Evolutionary conservation across 2,329 filamentous ascomycete species (phyloP).

Genomic region (Calonectria ilicicola): DNA sequence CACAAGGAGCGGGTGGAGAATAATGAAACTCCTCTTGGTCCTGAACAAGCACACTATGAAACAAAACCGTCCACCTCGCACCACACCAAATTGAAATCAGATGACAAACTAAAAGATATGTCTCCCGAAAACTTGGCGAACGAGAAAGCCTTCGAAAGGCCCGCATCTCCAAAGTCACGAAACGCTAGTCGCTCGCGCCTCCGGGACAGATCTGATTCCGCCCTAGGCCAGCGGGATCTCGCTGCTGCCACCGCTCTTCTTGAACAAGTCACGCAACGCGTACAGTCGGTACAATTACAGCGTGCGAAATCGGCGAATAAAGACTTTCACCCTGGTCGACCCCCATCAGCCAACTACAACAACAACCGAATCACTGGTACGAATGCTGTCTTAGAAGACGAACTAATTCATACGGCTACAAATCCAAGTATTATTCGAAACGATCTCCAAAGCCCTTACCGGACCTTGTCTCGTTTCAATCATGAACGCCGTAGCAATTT

Average conservation of each 20-base stretch:
- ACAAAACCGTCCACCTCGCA: too few relatives aligned
- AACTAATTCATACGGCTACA: slow-evolving; percentile 28
- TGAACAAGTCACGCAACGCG: slow-evolving; percentile 38
- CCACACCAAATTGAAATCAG: neutral
- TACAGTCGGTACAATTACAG: slow-evolving; percentile 32
- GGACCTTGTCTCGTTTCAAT: neutral
- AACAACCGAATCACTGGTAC: neutral
- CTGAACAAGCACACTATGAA: neutral
- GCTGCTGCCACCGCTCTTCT: slow-evolving; percentile 33
- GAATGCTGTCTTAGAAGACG: neutral
- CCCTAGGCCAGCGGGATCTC: slow-evolving; percentile 6
- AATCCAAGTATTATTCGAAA: slow-evolving; percentile 29
- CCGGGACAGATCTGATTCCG: slow-evolving; percentile 39
- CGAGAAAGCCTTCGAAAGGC: slow-evolving; percentile 25
- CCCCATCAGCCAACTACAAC: slow-evolving; percentile 11
- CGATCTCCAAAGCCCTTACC: neutral
- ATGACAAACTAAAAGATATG: neutral
- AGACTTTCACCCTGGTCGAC: neutral
- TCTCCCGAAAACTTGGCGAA: neutral
- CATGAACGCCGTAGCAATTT: slow-evolving; percentile 31
- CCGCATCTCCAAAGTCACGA: slow-evolving; percentile 50
- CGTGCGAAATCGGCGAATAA: neutral
- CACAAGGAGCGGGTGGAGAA: neutral
- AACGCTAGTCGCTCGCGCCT: slow-evolving; percentile 47
- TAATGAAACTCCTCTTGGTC: neutral